Conservation (phyloP, 192 early-diverging fungal species). For the Gigaspora rosea region DNA sequence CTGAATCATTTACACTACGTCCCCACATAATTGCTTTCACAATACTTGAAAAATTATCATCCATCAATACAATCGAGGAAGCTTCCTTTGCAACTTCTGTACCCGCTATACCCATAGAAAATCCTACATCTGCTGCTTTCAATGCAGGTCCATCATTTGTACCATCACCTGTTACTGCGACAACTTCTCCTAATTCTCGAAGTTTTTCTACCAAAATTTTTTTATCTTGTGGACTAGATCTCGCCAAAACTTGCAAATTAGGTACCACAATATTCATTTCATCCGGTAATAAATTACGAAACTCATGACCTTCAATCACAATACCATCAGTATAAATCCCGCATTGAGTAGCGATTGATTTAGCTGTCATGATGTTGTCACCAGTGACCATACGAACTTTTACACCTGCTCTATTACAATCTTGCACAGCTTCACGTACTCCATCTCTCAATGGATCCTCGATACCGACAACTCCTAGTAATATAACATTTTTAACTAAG, state of each 20-base stretch:
- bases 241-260: constrained; percentile 90
- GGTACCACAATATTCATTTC: constrained; percentile 94
- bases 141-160: constrained; percentile 99
- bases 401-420: constrained; percentile 89
- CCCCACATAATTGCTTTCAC: constrained; percentile 99
- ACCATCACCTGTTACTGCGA: constrained; percentile 98
- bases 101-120: constrained; percentile 99
- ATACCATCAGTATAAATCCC: constrained; percentile 91
- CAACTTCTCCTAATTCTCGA: constrained; percentile 88
- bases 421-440: constrained; percentile 88
- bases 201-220: constrained; percentile 89
- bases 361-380: constrained; percentile 92
- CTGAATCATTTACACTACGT: constrained; percentile 90
- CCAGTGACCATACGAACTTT: constrained; percentile 99
- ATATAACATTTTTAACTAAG: constrained; percentile 60
- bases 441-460: constrained; percentile 96
- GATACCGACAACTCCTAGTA: constrained; percentile 93
- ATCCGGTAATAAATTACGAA: constrained; percentile 77
- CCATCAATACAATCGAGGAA: constrained; percentile 95
- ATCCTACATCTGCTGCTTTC: constrained; percentile 94
- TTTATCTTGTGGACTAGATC: constrained; percentile 94
- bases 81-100: constrained; percentile 99
- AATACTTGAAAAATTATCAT: constrained; percentile 98
- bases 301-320: constrained; percentile 93
- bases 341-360: constrained; percentile 91